Base-by-base conservation (phyloP, 1,284 basidiomycete species). In the Fomitopsis betulina region DNA sequence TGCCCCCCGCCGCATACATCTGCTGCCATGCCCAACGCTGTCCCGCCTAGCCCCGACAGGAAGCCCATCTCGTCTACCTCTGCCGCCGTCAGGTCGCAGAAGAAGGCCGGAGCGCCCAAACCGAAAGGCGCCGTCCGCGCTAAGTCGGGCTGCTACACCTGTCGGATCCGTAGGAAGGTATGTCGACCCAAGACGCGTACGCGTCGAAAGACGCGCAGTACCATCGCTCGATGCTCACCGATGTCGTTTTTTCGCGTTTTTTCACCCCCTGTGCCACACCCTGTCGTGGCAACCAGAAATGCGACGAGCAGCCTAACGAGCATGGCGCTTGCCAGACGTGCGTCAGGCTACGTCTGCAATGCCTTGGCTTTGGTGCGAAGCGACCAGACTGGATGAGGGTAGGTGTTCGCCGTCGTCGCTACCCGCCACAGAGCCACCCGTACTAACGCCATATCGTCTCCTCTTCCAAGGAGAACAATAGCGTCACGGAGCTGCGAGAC, bases 371-470 rank as follows among this genome's bases (percentile, higher is more conserved):
- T 69, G 89, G 89, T 47, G 82, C 83, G 21, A 92, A 92, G 67
- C 84, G 91, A 53, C 90, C 90, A 12, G 87, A 91, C n/a, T 93
- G 89, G 89, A 77, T 93, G 67, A 81, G 87, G 72, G 89, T 92
- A 69, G 61, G 81, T 70, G 30, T 8, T 33, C 55, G 27, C 35
- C 57, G 56, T 37, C 55, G 45, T 38, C 17, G 19, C 42, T 55
- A 59, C 38, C 45, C 55, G 61, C 57, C 61, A 59, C 58, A 57
- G 60, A 57, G 60, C 27, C 53, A 19, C 33, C 47, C 47, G 9
- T 53, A 33, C 40, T 54, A 52, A 57, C 45, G 57, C 54, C 53
- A 59, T 62, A 54, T 50, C 27, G 8, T 53, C 27, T n/a, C 60
- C 58, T 35, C 64, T n/a, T n/a, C n/a, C n/a, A n/a, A 90, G 89